phyloP scores from a whole-genome alignment of 2,329 filamentous ascomycete species.

The Xylariaceae sp. region DNA sequence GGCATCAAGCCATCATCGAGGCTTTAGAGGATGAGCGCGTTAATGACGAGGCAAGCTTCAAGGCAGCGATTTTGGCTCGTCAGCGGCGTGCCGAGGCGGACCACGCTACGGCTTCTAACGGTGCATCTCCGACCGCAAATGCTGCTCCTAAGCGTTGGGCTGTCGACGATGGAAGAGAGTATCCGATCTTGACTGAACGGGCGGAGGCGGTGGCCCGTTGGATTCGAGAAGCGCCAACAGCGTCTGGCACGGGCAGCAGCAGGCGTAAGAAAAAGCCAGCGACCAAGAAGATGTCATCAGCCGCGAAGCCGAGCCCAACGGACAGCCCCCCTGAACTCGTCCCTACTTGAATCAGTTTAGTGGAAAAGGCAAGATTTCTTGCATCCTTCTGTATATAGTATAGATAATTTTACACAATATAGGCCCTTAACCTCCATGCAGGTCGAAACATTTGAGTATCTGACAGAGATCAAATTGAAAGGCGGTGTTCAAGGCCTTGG shows the following conservation, averaged over 20 bases:
- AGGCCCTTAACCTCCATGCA: background rate
- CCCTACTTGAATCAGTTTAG: background rate
- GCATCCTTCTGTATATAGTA: conserved; percentile 2
- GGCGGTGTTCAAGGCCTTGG: background rate
- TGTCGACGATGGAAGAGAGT: conserved; percentile 70
- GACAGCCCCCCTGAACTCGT: conserved; percentile 12
- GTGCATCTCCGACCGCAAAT: conserved; percentile 32
- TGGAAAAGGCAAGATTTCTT: background rate
- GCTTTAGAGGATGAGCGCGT: conserved; percentile 71
- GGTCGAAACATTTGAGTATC: background rate
- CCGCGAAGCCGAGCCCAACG: conserved; percentile 21
- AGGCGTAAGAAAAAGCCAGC: conserved; percentile 43
- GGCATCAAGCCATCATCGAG: conserved; percentile 70
- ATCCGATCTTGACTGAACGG: conserved; percentile 71
- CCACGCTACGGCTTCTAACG: conserved; percentile 33
- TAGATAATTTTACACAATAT: background rate
- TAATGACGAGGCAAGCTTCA: conserved; percentile 69
- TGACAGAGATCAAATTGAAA: background rate
- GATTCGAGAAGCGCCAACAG: conserved; percentile 64
- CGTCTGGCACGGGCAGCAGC: conserved; percentile 34
- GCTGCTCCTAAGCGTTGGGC: conserved; percentile 60
- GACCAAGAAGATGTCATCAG: conserved; percentile 29
- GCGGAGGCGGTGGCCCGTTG: conserved; percentile 72
- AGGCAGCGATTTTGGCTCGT: conserved; percentile 65
- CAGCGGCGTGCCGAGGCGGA: conserved; percentile 66